Evolutionary conservation across 2,329 filamentous ascomycete species (phyloP), one percentile per base, ranked within the genome.

Genomic region (Delphinella strobiligena): DNA sequence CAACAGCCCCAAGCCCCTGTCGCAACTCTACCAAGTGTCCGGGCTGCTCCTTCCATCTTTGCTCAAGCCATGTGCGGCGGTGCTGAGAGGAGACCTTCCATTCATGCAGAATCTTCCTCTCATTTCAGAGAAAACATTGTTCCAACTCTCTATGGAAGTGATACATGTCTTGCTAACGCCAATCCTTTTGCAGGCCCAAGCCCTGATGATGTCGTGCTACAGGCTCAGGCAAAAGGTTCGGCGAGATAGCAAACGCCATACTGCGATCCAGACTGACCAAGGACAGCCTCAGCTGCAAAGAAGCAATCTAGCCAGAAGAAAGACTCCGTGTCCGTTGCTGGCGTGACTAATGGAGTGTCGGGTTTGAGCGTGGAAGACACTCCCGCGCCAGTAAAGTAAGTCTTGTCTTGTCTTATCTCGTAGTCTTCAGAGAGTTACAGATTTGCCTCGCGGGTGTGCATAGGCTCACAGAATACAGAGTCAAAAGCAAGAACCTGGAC

Each of bases 121-220:
- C 22, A 27, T 27, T 31, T 27, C 11, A 24, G 14, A 18, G 29
- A 42, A 31, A 38, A 42, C n/a, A 34, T 57, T 27, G 61, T 62
- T 42, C 55, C 60, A 38, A 51, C 68, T 36, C 61, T 65, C n/a
- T 67, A 64, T 42, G 52, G 55, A 29, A 49, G 47, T n/a, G 48
- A 51, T 41, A 48, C 50, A 36, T 49, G 51, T 15, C 54, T 56
- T 40, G 68, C 57, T 55, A 67, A 61, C 55, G 51, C 68, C 53
- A 67, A 76, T 54, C 75, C 79, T 43, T 95, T 95, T 64, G 69
- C 80, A 68, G 76, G 78, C 58, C 88, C 89, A 40, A 95, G 88
- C 62, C 88, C 88, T 50, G 88, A 96, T 66, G 88, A 95, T 60
- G 66, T 91, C 54, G 83, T 95, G 53, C 71, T 86, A 47, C 77